Evolutionary conservation across 306 rosid species (phyloP), one percentile per base, ranked within the genome.

Genomic region (Trifolium dubium): DNA sequence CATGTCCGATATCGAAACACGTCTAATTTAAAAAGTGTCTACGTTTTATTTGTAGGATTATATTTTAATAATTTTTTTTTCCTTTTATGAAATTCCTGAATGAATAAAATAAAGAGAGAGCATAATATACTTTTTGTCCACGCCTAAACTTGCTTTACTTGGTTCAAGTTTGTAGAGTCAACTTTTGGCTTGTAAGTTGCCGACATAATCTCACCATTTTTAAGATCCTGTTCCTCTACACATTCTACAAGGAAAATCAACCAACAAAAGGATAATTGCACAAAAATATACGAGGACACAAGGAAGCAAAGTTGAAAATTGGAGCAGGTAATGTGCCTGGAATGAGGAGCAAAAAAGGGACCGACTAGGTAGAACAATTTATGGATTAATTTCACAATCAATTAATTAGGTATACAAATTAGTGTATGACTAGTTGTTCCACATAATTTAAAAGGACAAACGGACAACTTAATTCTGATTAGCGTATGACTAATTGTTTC

Each of bases 201-300:
- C 77, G 71, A 76, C 77, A 75, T 19, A 41, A 51, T 70, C 60
- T 64, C 66, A 43, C 19, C 0, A 40, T 65, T 72, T 76, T 49
- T 50, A 47, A 65, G 66, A 55, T 61, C 55, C 69, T 14, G 53
- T n/a, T 78, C 49, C 77, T 63, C 46, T 30, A 49, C 77, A 41
- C 74, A 54, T 58, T 81, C 70, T 51, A 66, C 71, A 66, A 58
- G 41, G 49, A 72, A 69, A 60, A 81, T 37, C 14, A 58, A 64
- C 4, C 19, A 58, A 44, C 14, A 0, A 13, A 60, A 62, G 54
- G 56, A 64, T 73, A 80, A 74, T 5, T 74, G 76, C 76, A 80
- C 72, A 56, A 67, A 80, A 80, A 49, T 39, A 60, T 23, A 68
- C 14, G 71, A 50, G 13, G 72, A 75, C 37, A 41, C 47, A 41